Percentiles rank a stretch among this genome's conserved stretches.
Conservation (phyloP, 2,329 filamentous ascomycete species). For the Byssoonygena ceratinophila region DNA sequence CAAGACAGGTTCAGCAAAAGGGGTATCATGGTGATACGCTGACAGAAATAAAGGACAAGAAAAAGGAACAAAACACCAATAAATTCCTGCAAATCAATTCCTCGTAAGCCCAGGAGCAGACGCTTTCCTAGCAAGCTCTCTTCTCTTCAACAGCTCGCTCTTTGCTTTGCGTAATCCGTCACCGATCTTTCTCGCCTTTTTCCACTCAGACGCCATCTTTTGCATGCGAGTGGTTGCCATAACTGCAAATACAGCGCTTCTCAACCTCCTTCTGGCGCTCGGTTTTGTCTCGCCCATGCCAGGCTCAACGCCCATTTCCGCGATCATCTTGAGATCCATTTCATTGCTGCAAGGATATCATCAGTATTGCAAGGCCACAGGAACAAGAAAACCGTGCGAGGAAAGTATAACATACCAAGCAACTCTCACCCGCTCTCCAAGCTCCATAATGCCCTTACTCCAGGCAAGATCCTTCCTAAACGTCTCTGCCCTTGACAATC, state of each 20-base stretch:
- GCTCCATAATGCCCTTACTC: slow-evolving; percentile 76
- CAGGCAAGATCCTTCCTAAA: slow-evolving; percentile 72
- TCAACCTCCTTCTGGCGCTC: slow-evolving; percentile 34
- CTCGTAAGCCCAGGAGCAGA: background rate
- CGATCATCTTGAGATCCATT: slow-evolving; percentile 74
- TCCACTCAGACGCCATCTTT: slow-evolving; percentile 37
- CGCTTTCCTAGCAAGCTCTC: slow-evolving; percentile 23
- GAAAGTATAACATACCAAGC: slow-evolving; percentile 61
- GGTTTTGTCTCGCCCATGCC: slow-evolving; percentile 23
- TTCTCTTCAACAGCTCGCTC: slow-evolving; percentile 31
- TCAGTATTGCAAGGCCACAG: slow-evolving; percentile 12
- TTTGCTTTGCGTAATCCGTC: slow-evolving; percentile 37
- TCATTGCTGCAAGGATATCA: slow-evolving; percentile 57
- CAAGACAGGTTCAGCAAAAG: background rate
- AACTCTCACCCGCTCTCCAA: slow-evolving; percentile 53
- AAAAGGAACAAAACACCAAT: background rate
- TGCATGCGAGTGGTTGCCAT: slow-evolving; percentile 39
- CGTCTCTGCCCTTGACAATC: slow-evolving; percentile 66
- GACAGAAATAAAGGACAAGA: background rate
- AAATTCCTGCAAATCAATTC: background rate
- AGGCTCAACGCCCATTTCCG: slow-evolving; percentile 62
- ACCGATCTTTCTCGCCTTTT: slow-evolving; percentile 33
- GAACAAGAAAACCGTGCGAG: background rate
- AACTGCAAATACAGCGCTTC: slow-evolving; percentile 34
- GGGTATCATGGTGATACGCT: background rate